Conservation (phyloP, 2,329 filamentous ascomycete species). For the Hysterium pulicare region DNA sequence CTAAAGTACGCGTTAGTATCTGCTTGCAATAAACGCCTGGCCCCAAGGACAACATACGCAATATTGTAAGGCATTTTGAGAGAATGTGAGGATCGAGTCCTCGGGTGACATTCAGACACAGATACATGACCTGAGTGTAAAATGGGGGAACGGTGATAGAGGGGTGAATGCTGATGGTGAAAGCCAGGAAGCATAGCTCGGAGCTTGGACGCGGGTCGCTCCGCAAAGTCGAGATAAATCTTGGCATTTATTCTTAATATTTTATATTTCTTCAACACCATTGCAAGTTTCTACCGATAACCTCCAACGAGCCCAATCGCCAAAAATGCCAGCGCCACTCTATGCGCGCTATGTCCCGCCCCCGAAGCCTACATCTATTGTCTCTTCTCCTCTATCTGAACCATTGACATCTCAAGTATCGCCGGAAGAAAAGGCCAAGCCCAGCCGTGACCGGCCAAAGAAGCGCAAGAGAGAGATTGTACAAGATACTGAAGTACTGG, state of each 20-base stretch:
- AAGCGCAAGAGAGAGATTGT: constrained; percentile 29
- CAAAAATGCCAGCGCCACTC: constrained; percentile 45
- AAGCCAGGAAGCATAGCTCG: no score
- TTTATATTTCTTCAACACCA: neutral
- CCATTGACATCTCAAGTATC: constrained; percentile 9
- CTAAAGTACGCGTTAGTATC: constrained; percentile 39
- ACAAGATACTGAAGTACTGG: constrained; percentile 18
- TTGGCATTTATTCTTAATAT: constrained; percentile 20
- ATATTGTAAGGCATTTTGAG: constrained; percentile 65
- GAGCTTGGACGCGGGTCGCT: constrained; percentile 5
- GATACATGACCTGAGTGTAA: constrained; percentile 18
- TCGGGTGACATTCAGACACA: constrained; percentile 8
- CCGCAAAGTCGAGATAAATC: constrained; percentile 20
- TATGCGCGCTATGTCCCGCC: constrained; percentile 47
- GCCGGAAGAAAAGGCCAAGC: constrained; percentile 10
- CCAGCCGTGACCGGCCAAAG: constrained; percentile 29
- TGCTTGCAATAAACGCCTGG: no score
- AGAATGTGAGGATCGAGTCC: constrained; percentile 17
- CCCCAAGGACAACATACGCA: constrained; percentile 52
- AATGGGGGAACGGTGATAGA: neutral
- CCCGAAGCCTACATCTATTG: constrained; percentile 13
- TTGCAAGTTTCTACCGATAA: neutral
- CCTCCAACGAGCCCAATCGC: neutral
- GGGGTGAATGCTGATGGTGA: no score
- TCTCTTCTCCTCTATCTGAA: constrained; percentile 22